A percentile compares a stretch with the other conserved stretches of the same genome.
Conservation (phyloP, 805 yeast genomes). For the Cyberlindnera mississippiensis region DNA sequence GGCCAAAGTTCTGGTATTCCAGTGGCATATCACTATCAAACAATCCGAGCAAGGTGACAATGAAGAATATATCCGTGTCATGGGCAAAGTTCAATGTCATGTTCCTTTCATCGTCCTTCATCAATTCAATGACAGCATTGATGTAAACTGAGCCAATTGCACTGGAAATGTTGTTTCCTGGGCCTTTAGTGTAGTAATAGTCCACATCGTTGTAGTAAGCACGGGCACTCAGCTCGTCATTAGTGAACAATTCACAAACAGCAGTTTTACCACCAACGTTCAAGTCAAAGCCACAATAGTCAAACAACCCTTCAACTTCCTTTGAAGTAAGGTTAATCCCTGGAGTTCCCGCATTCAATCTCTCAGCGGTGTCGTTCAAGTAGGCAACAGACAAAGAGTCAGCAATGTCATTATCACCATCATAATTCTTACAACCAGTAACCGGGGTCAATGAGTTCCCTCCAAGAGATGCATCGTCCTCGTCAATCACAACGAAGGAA, state of each 20-base stretch:
- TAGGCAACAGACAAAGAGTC: conserved; percentile 25
- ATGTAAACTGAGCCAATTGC: conserved; percentile 43
- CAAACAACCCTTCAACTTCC: conserved; percentile 40
- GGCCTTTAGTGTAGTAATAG: conserved; percentile 45
- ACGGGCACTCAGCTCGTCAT: conserved; percentile 43
- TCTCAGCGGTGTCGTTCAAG: conserved; percentile 25
- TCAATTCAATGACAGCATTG: conserved; percentile 43
- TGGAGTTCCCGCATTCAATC: conserved; percentile 35
- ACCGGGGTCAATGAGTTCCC: conserved; percentile 56
- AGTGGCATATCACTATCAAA: conserved; percentile 33
- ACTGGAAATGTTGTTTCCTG: conserved; percentile 38
- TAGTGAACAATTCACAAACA: conserved; percentile 39
- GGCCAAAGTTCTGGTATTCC: conserved; percentile 41
- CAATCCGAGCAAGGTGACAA: conserved; percentile 46
- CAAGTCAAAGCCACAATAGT: conserved; percentile 48
- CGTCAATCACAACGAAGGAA: conserved; percentile 41
- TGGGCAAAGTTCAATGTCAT: conserved; percentile 48
- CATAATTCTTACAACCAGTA: conserved; percentile 37
- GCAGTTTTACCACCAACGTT: conserved; percentile 37
- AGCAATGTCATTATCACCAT: conserved; percentile 32
- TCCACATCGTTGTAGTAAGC: conserved; percentile 40
- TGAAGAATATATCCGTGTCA: conserved; percentile 52
- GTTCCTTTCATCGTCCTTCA: conserved; percentile 36
- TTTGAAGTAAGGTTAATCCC: conserved; percentile 36
- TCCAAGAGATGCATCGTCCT: conserved; percentile 42